phyloP scores from a whole-genome alignment of 495 filamentous ascomycete species.

The Friedmanniomyces simplex region DNA sequence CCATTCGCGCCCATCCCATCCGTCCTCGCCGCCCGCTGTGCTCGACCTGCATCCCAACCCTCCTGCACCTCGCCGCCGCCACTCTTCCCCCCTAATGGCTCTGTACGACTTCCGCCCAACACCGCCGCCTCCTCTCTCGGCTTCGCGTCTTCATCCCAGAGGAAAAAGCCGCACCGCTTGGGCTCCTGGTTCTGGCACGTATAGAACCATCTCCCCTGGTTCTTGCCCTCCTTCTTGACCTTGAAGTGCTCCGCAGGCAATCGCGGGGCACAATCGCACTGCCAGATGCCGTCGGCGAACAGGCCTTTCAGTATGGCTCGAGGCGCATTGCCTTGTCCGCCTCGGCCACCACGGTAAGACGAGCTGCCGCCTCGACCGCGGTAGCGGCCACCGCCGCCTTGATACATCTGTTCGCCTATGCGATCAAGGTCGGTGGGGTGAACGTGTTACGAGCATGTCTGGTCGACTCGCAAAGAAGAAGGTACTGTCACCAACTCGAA shows the following conservation, averaged over 20 bases:
- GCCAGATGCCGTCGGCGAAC: constrained; percentile 18
- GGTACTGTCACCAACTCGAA: no score
- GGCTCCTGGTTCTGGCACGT: constrained; percentile 48
- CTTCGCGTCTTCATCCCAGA: constrained; percentile 56
- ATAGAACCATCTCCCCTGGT: constrained; percentile 48
- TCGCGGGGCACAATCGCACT: constrained; percentile 55
- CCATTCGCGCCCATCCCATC: not conserved
- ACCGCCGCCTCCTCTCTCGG: constrained; percentile 43
- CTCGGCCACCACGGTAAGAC: not conserved
- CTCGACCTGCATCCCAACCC: constrained; percentile 13
- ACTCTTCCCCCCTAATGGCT: constrained; percentile 13
- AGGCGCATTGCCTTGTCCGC: not conserved
- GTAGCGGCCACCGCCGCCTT: not conserved
- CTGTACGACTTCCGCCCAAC: constrained; percentile 39
- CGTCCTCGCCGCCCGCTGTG: not conserved
- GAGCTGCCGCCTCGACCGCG: not conserved
- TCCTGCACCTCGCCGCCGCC: constrained; percentile 10
- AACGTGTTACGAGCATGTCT: no score
- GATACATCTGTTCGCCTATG: no score
- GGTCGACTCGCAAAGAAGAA: no score
- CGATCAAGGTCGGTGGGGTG: no score
- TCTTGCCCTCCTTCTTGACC: constrained; percentile 55
- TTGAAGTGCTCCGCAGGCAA: constrained; percentile 49
- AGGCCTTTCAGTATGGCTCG: constrained; percentile 1
- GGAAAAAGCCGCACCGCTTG: constrained; percentile 56